Evolutionary conservation across 768 basidiomycete genomes (phyloP), one percentile per base, ranked within the genome.

Genomic region (Hericium coralloides): DNA sequence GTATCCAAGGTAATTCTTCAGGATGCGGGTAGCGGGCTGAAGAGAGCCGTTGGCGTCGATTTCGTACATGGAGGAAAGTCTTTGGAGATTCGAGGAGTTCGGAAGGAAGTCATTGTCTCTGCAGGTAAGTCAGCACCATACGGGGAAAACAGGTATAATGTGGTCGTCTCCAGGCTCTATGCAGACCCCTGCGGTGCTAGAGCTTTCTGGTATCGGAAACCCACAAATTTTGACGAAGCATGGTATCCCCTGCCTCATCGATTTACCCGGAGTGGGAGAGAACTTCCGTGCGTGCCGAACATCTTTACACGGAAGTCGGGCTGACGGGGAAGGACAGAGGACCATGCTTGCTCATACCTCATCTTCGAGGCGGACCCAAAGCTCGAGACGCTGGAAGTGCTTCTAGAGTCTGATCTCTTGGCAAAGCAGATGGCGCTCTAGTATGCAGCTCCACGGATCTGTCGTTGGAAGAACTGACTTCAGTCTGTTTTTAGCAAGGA

Each of bases 201-300:
- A 54, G 20, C 38, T 54, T 2, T 54, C 53, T 14, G 69, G 70
- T 3, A 65, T 72, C 18, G 70, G 69, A n/a, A 63, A 66, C 57
- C 49, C 53, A 25, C 49, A 59, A 14, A 45, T 67, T 7, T 48
- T 71, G 36, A 26, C 37, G 2, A 55, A 63, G 12, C 57, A 64
- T 15, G 68, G 63, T 4, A 69, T 73, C 43, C 56, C 66, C 7
- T 62, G 65, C 26, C 61, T 66, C 49, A 41, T 74, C 18, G 64
- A 73, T 48, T 65, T 70, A 23, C 72, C 68, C 38, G 67, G 69
- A 12, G 73, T 72, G 2, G 69, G 71, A 14, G 70, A 74, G 58
- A 74, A 73, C 50, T 64, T 73, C 36, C 73, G 69, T 58, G 65
- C 67, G 70, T 67, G 18, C 55, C 61, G 57, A 20, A 12, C 10